Conservation (phyloP, 2,329 filamentous ascomycete genomes). For the Xylaria sp. region DNA sequence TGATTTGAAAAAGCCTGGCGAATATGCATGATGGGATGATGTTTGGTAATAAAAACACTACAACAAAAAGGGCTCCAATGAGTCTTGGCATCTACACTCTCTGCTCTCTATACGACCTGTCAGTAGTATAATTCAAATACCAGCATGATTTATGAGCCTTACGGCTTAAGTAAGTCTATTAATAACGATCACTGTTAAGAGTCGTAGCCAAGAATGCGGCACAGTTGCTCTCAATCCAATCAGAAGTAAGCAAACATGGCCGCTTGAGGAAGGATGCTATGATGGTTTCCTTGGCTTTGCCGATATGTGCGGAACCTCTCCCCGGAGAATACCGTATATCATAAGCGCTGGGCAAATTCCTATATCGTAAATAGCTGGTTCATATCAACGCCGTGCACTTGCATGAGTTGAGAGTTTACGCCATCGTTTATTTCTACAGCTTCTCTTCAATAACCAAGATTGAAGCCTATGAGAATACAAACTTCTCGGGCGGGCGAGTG, state of each 20-base stretch:
- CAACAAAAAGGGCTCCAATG: not conserved
- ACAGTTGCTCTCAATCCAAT: slow-evolving; percentile 21
- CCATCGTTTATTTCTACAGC: not conserved
- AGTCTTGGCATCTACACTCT: slow-evolving; percentile 13
- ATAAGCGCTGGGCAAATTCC: not conserved
- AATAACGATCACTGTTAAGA: slow-evolving; percentile 14
- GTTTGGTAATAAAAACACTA: slow-evolving; percentile 17
- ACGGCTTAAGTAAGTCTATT: slow-evolving; percentile 29
- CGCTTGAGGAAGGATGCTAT: slow-evolving; percentile 17
- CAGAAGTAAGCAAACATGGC: not conserved
- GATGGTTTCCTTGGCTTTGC: not conserved
- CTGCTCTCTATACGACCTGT: not conserved
- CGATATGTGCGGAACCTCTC: slow-evolving; percentile 11
- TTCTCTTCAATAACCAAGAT: not conserved
- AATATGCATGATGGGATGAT: slow-evolving; percentile 8
- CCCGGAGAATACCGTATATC: slow-evolving; percentile 17
- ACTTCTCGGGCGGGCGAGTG: not conserved
- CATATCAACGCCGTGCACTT: not conserved
- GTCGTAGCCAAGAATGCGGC: slow-evolving; percentile 4
- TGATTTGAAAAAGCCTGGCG: slow-evolving; percentile 25
- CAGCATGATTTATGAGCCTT: slow-evolving; percentile 19
- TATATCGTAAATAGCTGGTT: not conserved
- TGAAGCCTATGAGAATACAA: not conserved
- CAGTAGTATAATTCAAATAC: slow-evolving; percentile 1
- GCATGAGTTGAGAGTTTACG: not conserved